Base-by-base conservation (phyloP, 2,329 filamentous ascomycete species). In the Zymoseptoria tritici region DNA sequence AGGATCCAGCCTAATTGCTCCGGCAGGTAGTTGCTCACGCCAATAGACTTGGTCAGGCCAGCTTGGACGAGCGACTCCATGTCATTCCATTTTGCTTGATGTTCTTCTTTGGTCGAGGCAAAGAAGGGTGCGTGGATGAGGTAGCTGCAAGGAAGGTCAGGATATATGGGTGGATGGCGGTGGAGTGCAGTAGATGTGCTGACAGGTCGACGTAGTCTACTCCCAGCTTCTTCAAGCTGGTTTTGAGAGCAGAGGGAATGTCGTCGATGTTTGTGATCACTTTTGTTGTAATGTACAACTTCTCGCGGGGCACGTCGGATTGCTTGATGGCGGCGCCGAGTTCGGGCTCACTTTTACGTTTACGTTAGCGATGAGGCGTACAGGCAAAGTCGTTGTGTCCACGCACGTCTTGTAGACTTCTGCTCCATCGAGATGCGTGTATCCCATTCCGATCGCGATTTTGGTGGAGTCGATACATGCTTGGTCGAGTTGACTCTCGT, bases 401-500 rank as follows among this genome's bases (percentile, higher is more conserved):
- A 46, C 36, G 36, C 36, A 46, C 36, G 36, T 46, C 64, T 80
- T 79, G 73, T 81, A 81, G 60, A 79, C 75, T 77, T 92, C 85
- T 20, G 89, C 89, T 51, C 88, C 84, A 72, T 93, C 89, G 2
- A 92, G 79, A 69, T 92, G 88, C 60, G 80, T 80, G 72, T 86
- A 91, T 22, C 87, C 88, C n/a, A 83, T 73, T 57, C 83, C 81
- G 67, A 91, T 86, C 31, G 89, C 88, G 64, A 76, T 80, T 59
- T 87, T 82, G 52, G 81, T 77, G 0, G 76, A 74, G 56, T 85
- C 82, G 13, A 86, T 77, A 55, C 81, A 76, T 4, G 79, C 77
- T 58, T 84, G 75, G 64, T 90, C 85, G 50, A 86, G 75, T 53
- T 80, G 75, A 54, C 72, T 71, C 60, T 80, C 78, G 8, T 79